phyloP scores from a whole-genome alignment of 2,329 filamentous ascomycete species.

The Zasmidium citrigriseum region DNA sequence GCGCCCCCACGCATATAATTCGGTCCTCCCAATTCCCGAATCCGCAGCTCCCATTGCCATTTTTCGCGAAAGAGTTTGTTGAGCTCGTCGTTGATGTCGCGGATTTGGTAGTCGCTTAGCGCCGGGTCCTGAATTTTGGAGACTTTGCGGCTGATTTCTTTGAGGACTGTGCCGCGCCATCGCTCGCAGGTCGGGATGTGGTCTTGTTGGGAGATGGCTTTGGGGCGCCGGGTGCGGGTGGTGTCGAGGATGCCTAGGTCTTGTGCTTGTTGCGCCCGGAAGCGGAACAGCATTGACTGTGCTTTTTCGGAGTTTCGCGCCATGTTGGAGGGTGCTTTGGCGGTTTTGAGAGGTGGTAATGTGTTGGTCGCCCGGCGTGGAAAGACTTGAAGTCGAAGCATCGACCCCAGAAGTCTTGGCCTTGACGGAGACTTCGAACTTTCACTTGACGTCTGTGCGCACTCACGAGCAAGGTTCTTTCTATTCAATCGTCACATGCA shows the following conservation, averaged over 20 bases:
- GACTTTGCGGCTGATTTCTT: conserved; percentile 96
- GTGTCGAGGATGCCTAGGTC: conserved; percentile 96
- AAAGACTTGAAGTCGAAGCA: neutral
- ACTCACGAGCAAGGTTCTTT: neutral
- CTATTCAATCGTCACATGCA: neutral
- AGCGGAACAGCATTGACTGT: conserved; percentile 99
- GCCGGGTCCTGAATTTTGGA: conserved; percentile 89
- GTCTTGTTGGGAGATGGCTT: conserved; percentile 83
- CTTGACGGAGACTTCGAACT: neutral
- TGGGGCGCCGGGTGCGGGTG: conserved; percentile 84
- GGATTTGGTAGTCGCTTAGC: conserved; percentile 94
- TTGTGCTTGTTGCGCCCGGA: conserved; percentile 94
- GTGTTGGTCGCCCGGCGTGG: neutral
- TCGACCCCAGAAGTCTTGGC: neutral
- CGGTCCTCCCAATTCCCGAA: conserved; percentile 90
- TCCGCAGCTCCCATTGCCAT: conserved; percentile 98
- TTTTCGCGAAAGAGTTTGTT: conserved; percentile 99
- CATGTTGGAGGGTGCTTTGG: conserved; percentile 38
- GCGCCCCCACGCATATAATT: conserved; percentile 83
- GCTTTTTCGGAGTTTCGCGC: conserved; percentile 98
- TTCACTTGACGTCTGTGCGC: neutral
- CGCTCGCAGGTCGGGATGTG: conserved; percentile 88
- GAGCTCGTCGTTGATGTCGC: conserved; percentile 98
- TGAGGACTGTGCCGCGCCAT: conserved; percentile 96
- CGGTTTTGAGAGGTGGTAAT: no score